These are phyloP conservation scores for Mycena crocata DNA, from an alignment of 768 basidiomycete species.

Conservation along the genomic window DNA sequence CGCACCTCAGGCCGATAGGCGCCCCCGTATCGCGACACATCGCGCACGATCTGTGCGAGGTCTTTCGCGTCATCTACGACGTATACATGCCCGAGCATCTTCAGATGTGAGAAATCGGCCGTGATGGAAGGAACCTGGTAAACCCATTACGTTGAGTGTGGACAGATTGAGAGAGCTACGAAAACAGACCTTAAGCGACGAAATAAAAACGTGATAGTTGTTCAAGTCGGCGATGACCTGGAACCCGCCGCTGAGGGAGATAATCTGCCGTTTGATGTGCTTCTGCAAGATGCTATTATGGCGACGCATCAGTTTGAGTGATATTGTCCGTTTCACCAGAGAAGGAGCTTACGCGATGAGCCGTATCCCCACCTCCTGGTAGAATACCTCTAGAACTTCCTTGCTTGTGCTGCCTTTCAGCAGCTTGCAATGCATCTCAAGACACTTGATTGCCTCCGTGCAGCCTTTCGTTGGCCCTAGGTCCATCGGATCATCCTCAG, in stretches of 20 bases:
- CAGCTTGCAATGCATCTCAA: slow-evolving; percentile 91
- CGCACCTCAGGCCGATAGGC: slow-evolving; percentile 92
- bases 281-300: slow-evolving; percentile 88
- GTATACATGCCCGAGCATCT: slow-evolving; percentile 97
- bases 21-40: slow-evolving; percentile 95
- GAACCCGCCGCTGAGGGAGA: slow-evolving; percentile 93
- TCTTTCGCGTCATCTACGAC: slow-evolving; percentile 97
- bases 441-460: slow-evolving; percentile 87
- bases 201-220: slow-evolving; percentile 90
- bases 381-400: slow-evolving; percentile 97
- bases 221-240: slow-evolving; percentile 97
- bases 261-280: slow-evolving; percentile 97
- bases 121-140: slow-evolving; percentile 83
- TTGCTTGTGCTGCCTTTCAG: slow-evolving; percentile 94
- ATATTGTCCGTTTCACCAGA: too few relatives aligned
- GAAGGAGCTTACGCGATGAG: slow-evolving; percentile 73
- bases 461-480: slow-evolving; percentile 90
- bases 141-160: too few relatives aligned
- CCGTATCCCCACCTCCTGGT: slow-evolving; percentile 96
- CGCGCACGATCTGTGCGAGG: slow-evolving; percentile 93
- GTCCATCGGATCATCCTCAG: slow-evolving; percentile 82
- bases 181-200: slow-evolving; percentile 77
- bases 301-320: not conserved
- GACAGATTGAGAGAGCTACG: not conserved
- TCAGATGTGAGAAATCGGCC: slow-evolving; percentile 91